Base-by-base conservation (phyloP, 139 green algal genomes). In the Spirogloea muscicola region DNA sequence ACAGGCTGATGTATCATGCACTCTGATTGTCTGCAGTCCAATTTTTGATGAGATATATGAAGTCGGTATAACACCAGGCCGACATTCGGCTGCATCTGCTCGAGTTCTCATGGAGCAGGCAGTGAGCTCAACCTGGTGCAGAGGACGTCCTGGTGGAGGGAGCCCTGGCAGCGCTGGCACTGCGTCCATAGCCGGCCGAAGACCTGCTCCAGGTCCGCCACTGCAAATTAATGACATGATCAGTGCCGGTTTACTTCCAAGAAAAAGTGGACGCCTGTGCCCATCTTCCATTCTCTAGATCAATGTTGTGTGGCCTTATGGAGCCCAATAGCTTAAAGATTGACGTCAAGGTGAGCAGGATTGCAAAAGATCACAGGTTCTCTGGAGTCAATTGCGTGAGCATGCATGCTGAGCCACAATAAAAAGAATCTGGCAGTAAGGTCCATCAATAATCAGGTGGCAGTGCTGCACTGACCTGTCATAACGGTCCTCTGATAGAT, bases 131-230 rank as follows among this genome's bases (percentile, higher is more conserved):
- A 80, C 31, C 80, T 90, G 49, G 88, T 94, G 87, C 94, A 99
- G 74, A 99, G 86, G 46, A 99, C 94, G 63, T 99, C 94, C 82
- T 94, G 89, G 73, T 95, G 89, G 74, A 97, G 82, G 13, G 84
- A 91, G 31, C 91, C 92, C 80, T 96, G 91, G 83, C 94, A 99
- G 3, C 93, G 86, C 85, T 99, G 94, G 85, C 94, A 99, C 82
- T 96, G 90, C 43, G 91, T 96, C 94, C 94, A 99, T 41, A 99
- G 87, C 58, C 77, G 84, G 37, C 75, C 69, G 57, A 93, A 93
- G 10, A 87, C 82, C 1, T 64, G 69, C 82, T 97, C 91, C 69
- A 96, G 82, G 62, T 88, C 86, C 57, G 88, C 88, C 31, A 92
- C 86, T 18, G 65, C 44, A 65, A n/a, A 34, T 33, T 40, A 33